Base-by-base conservation (phyloP, 345 rosid genomes). In the Lagerstroemia speciosa region DNA sequence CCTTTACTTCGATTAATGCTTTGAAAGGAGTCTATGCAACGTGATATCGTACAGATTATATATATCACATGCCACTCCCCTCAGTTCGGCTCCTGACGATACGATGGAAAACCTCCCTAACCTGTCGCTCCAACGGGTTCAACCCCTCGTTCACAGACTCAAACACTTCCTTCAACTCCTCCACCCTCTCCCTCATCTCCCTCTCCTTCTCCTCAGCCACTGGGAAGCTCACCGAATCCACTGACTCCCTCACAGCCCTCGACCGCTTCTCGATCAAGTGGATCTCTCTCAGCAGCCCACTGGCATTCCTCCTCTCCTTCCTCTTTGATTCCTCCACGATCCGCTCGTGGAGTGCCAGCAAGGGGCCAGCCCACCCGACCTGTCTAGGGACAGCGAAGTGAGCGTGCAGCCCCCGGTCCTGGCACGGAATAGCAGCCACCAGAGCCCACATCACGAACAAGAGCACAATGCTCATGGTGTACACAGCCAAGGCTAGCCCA, bases 391-490 rank as follows among this genome's bases (percentile, higher is more conserved):
- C 77, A 11, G 82, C 78, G 75, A 88, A 88, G 66, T 89, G 95
- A 11, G 88, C 93, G 79, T 89, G 96, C 82, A 89, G 62, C 0
- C 97, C 99, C 60, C 96, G 87, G 66, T 89, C 99, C 72, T 89
- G 99, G 74, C 99, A 94, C 6, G 97, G 99, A 34, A 94, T 89
- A 5, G 97, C 96, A 14, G 97, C 99, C 72, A 89, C 97, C n/a
- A 94, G 78, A 61, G 82, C 90, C 99, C 97, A 94, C 97, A 87
- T 89, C 9, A 86, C 97, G 20, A 91, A 88, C 74, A 94, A 61
- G 82, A 94, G 73, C 68, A 94, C 72, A 50, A 81, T 79, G 24
- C 78, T 82, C 92, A 94, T 89, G 0, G 97, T 86, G 48, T 79
- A 91, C 65, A 87, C 83, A 38, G 91, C 86, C 34, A 78, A 71